Base-by-base conservation (phyloP, 1,284 basidiomycete genomes). In the Pseudozyma sp. region DNA sequence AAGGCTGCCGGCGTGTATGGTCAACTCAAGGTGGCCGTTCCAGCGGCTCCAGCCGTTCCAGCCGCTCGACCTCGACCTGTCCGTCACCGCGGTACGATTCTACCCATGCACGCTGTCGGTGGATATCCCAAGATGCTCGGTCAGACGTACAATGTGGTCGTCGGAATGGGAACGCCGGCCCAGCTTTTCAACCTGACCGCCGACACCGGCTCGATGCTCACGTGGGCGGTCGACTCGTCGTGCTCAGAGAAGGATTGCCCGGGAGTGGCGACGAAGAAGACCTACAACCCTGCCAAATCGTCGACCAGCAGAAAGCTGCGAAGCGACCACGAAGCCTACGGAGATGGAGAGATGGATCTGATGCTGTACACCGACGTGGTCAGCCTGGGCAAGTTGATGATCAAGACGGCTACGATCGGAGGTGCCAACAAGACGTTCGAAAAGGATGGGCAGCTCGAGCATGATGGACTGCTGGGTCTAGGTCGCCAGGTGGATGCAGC, bases 291-390 rank as follows among this genome's bases (percentile, higher is more conserved):
- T 8, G 40, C 16, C 19, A 48, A 55, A 30, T 72, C 69, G 9
- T 47, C 1, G 17, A 47, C 54, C 13, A 67, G 49, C 52, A 55
- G 44, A 34, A 7, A 16, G 43, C 9, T 49, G 4, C 42, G 58
- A 1, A 17, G 30, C 19, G 64, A 59, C 17, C 69, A 72, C 48
- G 69, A 72, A 43, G 58, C 64, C 29, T 72, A 72, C 30, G 69
- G 69, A 4, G 69, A 72, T 33, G 69, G 69, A 14, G 69, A 72
- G 64, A 58, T 61, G 47, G 69, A 72, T 17, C 30, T 72, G 11
- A 46, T 13, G n/a, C 53, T 72, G 1, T 67, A 35, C 49, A 33
- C 9, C 16, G 69, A 72, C 43, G 42, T 56, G 4, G 64, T 72
- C n/a, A 35, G 39, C 3, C 35, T 72, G 30, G 35, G 31, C 31